Evolutionary conservation across 192 early-diverging fungal genomes (phyloP).

Genomic region (Coemansia sp.): DNA sequence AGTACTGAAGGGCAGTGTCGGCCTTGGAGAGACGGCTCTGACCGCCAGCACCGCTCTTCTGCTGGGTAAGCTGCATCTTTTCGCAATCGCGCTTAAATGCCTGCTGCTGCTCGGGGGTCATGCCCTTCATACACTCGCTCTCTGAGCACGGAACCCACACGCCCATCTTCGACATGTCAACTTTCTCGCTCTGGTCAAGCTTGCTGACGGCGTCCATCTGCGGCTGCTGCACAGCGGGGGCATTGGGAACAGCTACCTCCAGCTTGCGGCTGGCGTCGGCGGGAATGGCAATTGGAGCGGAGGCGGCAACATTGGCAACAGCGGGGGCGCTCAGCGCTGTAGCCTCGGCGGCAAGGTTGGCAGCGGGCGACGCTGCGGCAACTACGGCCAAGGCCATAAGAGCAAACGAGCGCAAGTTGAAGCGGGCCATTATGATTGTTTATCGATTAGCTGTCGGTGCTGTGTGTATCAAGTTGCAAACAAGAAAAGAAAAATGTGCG

Average conservation of each 20-base stretch:
- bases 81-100: slow-evolving; percentile 37
- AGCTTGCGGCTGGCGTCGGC: slow-evolving; percentile 10
- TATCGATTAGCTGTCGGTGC: not conserved
- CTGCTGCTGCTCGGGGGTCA: slow-evolving; percentile 33
- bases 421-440: slow-evolving; percentile 25
- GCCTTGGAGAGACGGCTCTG: slow-evolving; percentile 32
- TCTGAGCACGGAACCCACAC: slow-evolving; percentile 34
- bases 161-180: slow-evolving; percentile 10
- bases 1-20: slow-evolving; percentile 17
- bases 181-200: not conserved
- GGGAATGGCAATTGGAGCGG: slow-evolving; percentile 6
- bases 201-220: not conserved
- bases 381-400: slow-evolving; percentile 42
- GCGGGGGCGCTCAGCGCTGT: slow-evolving; percentile 7
- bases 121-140: slow-evolving; percentile 31
- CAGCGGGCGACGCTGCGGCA: slow-evolving; percentile 30
- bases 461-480: not conserved
- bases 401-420: slow-evolving; percentile 40
- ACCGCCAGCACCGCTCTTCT: slow-evolving; percentile 5
- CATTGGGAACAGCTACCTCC: not conserved
- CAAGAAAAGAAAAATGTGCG: not conserved
- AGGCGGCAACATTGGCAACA: not conserved
- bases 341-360: slow-evolving; percentile 8
- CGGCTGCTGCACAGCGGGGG: not conserved
- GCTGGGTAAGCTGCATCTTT: slow-evolving; percentile 18